Conservation (phyloP, 176 grass and related monocot genomes). For the Oryza meyeriana region DNA sequence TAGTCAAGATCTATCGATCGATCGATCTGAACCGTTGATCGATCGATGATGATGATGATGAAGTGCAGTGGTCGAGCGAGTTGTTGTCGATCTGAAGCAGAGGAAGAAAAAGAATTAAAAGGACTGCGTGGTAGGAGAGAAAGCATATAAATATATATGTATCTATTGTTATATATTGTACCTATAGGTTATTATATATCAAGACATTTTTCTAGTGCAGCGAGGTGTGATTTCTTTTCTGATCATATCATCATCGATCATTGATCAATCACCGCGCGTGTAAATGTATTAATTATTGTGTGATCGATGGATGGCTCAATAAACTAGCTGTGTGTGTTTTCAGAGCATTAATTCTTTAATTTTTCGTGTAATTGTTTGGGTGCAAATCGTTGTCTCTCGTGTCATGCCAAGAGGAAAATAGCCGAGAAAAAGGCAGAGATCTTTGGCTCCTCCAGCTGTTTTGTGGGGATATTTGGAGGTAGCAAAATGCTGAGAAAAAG, state of each 20-base stretch:
- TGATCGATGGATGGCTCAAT: neutral
- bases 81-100: slow-evolving; percentile 4
- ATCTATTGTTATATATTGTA: slow-evolving; percentile 29
- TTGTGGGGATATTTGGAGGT: neutral
- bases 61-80: neutral
- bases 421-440: neutral
- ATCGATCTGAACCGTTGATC: neutral
- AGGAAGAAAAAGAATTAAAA: neutral
- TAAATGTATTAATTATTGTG: neutral
- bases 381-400: slow-evolving; percentile 43
- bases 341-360: neutral
- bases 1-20: neutral
- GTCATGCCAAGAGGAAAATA: slow-evolving; percentile 37
- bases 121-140: slow-evolving; percentile 28
- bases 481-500: neutral
- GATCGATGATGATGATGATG: neutral
- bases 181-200: slow-evolving; percentile 6
- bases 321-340: neutral
- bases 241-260: neutral
- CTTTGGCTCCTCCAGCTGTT: slow-evolving; percentile 44
- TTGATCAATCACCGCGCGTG: neutral
- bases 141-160: neutral
- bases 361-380: neutral
- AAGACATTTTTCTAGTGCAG: slow-evolving; percentile 38
- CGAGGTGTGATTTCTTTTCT: slow-evolving; percentile 36